Evolutionary conservation across 495 filamentous ascomycete genomes (phyloP).

Genomic region (Xylaria nigripes): DNA sequence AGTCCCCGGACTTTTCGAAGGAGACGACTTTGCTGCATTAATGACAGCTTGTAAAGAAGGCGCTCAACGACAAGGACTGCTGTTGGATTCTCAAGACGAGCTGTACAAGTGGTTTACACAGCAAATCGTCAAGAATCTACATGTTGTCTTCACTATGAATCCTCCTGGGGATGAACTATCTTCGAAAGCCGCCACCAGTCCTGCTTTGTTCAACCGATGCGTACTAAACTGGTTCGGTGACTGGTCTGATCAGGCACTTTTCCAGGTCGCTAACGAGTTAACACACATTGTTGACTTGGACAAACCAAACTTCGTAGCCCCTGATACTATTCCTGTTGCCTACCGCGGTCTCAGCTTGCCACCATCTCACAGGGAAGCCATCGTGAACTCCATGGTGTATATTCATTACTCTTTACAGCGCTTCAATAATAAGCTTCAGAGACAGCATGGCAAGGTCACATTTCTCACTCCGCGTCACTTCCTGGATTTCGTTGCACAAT

Average conservation of each 20-base stretch:
- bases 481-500: conserved; percentile 96
- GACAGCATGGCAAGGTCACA: conserved; percentile 82
- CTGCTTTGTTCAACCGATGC: conserved; percentile 96
- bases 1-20: conserved; percentile 95
- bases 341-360: conserved; percentile 80
- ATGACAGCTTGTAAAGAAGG: conserved; percentile 99
- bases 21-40: conserved; percentile 87
- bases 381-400: conserved; percentile 97
- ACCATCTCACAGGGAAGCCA: conserved; percentile 77
- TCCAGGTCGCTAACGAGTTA: conserved; percentile 93
- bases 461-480: conserved; percentile 96
- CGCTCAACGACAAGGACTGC: conserved; percentile 87
- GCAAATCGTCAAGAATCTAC: conserved; percentile 96
- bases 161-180: conserved; percentile 92
- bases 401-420: conserved; percentile 88
- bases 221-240: conserved; percentile 99
- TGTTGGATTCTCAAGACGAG: conserved; percentile 95
- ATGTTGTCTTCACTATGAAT: conserved; percentile 99
- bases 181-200: conserved; percentile 93
- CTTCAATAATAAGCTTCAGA: conserved; percentile 82
- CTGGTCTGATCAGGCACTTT: conserved; percentile 98
- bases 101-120: conserved; percentile 99
- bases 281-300: conserved; percentile 94
- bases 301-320: conserved; percentile 72
- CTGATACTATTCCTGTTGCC: conserved; percentile 83